phyloP scores from a whole-genome alignment of 768 basidiomycete species.

The Mrakia blollopis region DNA sequence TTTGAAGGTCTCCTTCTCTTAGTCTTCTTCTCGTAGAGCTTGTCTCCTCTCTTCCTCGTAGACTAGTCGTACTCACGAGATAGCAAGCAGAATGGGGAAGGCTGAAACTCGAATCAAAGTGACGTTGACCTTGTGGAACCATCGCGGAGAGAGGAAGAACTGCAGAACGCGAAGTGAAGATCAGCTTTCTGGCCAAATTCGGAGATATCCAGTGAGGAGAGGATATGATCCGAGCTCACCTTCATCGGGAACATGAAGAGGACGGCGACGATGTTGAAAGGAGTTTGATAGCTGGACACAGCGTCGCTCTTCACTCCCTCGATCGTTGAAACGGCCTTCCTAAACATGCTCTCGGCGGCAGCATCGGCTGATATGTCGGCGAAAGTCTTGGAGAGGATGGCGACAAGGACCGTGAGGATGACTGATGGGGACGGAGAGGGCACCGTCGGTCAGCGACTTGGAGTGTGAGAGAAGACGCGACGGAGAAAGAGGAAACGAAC shows the following conservation, averaged over 20 bases:
- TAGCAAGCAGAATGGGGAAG: conserved; percentile 72
- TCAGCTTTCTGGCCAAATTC: too few relatives aligned
- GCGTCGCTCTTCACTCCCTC: conserved; percentile 76
- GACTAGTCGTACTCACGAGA: conserved; percentile 49
- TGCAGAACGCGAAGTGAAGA: conserved; percentile 42
- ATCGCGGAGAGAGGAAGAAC: conserved; percentile 81
- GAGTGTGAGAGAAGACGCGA: too few relatives aligned
- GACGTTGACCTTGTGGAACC: conserved; percentile 84
- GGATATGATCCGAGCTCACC: too few relatives aligned
- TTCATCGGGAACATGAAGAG: conserved; percentile 73
- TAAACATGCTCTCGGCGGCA: conserved; percentile 36
- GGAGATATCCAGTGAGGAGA: too few relatives aligned
- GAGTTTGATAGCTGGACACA: conserved; percentile 89
- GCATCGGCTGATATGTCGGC: conserved; percentile 90
- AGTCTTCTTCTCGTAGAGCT: too few relatives aligned
- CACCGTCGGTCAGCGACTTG: too few relatives aligned
- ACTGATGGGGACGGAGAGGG: not conserved
- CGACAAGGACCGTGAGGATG: conserved; percentile 59
- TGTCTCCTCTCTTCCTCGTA: too few relatives aligned
- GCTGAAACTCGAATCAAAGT: conserved; percentile 58
- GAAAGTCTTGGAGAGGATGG: conserved; percentile 89
- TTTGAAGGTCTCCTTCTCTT: not conserved
- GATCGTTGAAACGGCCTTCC: conserved; percentile 86
- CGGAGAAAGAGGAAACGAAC: conserved; percentile 43
- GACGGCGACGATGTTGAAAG: conserved; percentile 81